Evolutionary conservation across 441 rosid genomes (phyloP).

Genomic region (Populus hybrid): DNA sequence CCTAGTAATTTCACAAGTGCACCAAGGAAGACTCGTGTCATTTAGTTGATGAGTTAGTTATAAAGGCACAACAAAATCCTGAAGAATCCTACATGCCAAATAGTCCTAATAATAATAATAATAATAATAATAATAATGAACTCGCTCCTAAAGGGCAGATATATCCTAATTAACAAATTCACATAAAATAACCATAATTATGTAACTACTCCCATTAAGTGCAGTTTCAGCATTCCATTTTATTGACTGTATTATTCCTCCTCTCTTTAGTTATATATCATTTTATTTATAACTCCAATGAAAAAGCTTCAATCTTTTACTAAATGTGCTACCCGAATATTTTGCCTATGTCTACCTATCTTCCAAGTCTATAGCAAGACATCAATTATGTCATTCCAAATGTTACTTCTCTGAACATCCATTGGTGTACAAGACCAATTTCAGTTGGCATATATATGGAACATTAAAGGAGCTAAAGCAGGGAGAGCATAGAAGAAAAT

Average conservation of each 20-base stretch:
- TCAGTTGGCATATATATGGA: neutral
- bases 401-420: neutral
- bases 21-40: neutral
- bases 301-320: neutral
- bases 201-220: neutral
- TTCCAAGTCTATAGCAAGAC: neutral
- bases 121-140: neutral
- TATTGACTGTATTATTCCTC: neutral
- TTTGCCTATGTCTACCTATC: neutral
- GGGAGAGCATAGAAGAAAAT: slow-evolving; percentile 3
- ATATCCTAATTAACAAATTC: neutral
- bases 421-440: neutral
- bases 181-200: neutral
- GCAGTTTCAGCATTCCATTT: neutral
- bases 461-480: neutral
- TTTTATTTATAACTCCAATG: neutral
- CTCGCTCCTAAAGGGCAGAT: neutral
- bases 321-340: neutral
- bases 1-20: neutral
- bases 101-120: neutral
- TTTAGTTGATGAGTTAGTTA: neutral
- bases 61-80: neutral
- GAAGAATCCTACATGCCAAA: neutral
- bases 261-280: neutral
- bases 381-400: neutral